These are phyloP conservation scores for Didymella segeticola DNA, from an alignment of 2,329 filamentous ascomycete species.

Conservation along the genomic window DNA sequence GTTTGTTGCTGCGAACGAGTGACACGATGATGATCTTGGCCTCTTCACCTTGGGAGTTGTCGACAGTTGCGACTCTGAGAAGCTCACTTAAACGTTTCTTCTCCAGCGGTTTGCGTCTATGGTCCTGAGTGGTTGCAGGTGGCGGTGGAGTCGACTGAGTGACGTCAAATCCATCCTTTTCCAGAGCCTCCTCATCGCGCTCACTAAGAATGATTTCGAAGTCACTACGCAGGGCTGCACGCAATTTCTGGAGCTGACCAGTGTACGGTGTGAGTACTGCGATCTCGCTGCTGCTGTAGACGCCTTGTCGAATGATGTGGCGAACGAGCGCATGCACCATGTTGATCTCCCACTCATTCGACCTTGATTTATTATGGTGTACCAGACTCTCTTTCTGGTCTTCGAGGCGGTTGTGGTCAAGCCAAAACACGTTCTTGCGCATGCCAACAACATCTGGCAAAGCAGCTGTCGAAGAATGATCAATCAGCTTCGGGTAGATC, in stretches of 20 bases:
- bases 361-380: conserved; percentile 53
- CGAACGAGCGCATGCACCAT: conserved; percentile 69
- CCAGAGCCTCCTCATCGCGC: conserved; percentile 64
- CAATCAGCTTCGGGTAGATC: conserved; percentile 63
- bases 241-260: conserved; percentile 63
- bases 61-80: conserved; percentile 65
- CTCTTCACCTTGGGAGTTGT: conserved; percentile 82
- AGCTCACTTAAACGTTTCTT: conserved; percentile 33
- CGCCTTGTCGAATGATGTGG: conserved; percentile 70
- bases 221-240: conserved; percentile 51
- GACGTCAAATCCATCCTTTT: conserved; percentile 30
- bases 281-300: conserved; percentile 67
- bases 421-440: conserved; percentile 64
- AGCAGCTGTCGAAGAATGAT: conserved; percentile 50
- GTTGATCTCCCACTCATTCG: conserved; percentile 66
- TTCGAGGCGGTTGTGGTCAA: conserved; percentile 64
- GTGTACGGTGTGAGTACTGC: conserved; percentile 73
- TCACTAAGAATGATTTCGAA: conserved; percentile 72
- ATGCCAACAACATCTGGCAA: conserved; percentile 63
- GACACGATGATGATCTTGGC: conserved; percentile 74
- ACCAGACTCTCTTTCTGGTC: conserved; percentile 18
- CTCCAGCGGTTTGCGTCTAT: conserved; percentile 25
- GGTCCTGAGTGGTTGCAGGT: background rate
- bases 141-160: background rate
- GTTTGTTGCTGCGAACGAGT: conserved; percentile 71